A percentile compares a stretch with the other conserved stretches of the same genome.
phyloP scores from a whole-genome alignment of 202 grass and related monocot genomes.

The Zoysia matrella region DNA sequence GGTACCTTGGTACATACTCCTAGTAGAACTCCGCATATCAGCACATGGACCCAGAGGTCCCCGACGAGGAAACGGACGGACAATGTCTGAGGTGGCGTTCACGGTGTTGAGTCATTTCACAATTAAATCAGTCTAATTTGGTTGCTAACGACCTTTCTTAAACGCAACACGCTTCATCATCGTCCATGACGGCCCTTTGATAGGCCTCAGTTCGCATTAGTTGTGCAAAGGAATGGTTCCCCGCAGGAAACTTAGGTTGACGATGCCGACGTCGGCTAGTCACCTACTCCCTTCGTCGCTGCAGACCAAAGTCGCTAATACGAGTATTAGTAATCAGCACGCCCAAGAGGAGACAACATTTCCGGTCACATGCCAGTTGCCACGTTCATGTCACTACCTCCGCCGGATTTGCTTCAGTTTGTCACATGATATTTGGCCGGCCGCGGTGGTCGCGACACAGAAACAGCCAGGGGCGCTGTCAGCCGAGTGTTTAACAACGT shows the following conservation, averaged over 20 bases:
- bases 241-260: not conserved
- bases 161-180: not conserved
- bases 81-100: not conserved
- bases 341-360: not conserved
- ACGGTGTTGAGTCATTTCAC: not conserved
- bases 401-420: no score
- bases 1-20: no score
- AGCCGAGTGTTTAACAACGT: not conserved
- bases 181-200: not conserved
- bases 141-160: not conserved
- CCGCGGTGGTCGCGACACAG: not conserved
- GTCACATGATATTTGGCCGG: not conserved
- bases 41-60: no score
- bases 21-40: no score
- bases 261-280: not conserved
- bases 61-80: not conserved
- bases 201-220: not conserved
- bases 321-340: not conserved
- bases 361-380: constrained; percentile 1
- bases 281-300: constrained; percentile 19
- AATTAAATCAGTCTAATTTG: not conserved
- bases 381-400: constrained; percentile 13
- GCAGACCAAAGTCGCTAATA: not conserved
- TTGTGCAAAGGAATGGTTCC: not conserved
- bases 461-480: not conserved